Evolutionary conservation across 1,139 yeast species (phyloP).

Genomic region (Suhomyces wounanorum): DNA sequence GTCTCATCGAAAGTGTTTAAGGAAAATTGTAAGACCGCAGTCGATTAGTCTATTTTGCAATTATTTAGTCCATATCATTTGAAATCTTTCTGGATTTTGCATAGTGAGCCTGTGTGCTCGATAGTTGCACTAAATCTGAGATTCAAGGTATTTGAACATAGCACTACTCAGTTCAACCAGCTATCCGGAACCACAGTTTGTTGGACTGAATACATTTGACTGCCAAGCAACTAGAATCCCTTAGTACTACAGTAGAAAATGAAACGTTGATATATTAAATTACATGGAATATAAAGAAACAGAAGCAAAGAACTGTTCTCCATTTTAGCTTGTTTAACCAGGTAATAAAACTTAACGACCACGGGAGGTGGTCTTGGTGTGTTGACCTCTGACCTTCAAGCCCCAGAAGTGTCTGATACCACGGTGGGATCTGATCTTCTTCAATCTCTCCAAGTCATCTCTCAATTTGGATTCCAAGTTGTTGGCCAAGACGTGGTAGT

Average conservation of each 20-base stretch:
- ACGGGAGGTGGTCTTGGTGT: conserved; percentile 99
- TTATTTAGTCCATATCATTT: no score
- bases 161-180: background rate
- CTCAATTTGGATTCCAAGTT: conserved; percentile 98
- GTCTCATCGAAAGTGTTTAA: no score
- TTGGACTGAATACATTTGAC: no score
- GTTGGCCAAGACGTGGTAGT: conserved; percentile 98
- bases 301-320: conserved; percentile 1
- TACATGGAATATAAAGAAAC: conserved; percentile 12
- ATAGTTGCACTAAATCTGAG: no score
- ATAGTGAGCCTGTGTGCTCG: no score
- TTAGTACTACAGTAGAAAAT: conserved; percentile 5
- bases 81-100: no score
- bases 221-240: no score
- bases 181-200: no score
- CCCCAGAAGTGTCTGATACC: conserved; percentile 99
- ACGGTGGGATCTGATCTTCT: conserved; percentile 99
- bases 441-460: conserved; percentile 99
- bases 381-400: conserved; percentile 96
- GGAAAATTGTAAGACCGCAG: no score
- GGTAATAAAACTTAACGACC: conserved; percentile 52
- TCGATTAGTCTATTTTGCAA: no score
- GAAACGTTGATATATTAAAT: conserved; percentile 15
- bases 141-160: background rate
- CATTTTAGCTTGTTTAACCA: conserved; percentile 5